Base-by-base conservation (phyloP, 148 eudicot species). In the Nepenthes mirabilis region DNA sequence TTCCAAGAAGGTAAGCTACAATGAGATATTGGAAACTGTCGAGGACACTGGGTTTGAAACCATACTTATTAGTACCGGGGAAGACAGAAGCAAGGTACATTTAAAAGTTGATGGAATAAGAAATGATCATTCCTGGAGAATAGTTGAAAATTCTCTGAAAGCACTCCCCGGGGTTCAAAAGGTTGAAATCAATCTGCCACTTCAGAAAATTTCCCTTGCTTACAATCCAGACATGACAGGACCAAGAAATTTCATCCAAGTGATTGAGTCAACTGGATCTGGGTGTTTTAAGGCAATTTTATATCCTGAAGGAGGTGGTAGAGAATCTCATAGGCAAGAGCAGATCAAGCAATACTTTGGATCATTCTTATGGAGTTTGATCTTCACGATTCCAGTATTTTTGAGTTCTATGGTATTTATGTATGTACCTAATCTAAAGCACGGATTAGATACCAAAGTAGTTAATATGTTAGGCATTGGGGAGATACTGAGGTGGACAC, bases 371-470 rank as follows among this genome's bases (percentile, higher is more conserved):
- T 93, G 99, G 99, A 93, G 99, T 71, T 75, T 82, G 47, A 68
- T 89, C 48, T 93, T 89, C 61, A 89, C 99, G 13, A 57, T 84
- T 58, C 99, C 99, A 11, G 84, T 93, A 1, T 88, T 93, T 68
- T 69, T 93, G 57, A 75, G 80, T 13, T 88, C 99, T 49, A 93
- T 88, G 99, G 90, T 93, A 8, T 88, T 93, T 61, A 86, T 86
- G 95, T 93, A 84, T 64, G 77, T 89, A 52, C 98, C 98, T 6
- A 81, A 81, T 50, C 56, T 86, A 52, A 83, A 80, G 56, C 76
- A 77, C 52, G 80, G 64, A n/a, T 66, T 93, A 54, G 91, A 89
- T 11, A 68, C 69, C 37, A 93, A 89, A 68, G 63, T 82, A 11
- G 77, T 84, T 54, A 88, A 84, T 57, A 88, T 86, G 95, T 73